Conservation (phyloP, 2,329 filamentous ascomycete species). For the Sporothrix luriei region DNA sequence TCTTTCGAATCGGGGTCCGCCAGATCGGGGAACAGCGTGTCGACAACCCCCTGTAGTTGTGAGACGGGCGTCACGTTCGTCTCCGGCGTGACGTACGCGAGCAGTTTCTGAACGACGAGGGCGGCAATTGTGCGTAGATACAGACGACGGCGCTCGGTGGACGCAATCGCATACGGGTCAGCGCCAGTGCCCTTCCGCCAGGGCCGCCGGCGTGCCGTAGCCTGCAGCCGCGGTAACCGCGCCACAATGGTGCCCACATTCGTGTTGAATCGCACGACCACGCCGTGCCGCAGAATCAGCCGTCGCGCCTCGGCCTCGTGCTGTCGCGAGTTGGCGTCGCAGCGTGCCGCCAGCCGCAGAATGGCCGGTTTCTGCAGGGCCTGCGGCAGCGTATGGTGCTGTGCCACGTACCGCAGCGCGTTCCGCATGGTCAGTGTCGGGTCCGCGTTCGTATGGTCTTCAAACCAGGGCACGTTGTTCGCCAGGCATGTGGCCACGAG, state of each 20-base stretch:
- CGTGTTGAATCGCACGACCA: slow-evolving; percentile 53
- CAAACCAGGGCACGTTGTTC: slow-evolving; percentile 72
- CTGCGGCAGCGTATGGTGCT: slow-evolving; percentile 62
- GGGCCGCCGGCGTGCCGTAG: not conserved
- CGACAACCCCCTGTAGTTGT: slow-evolving; percentile 51
- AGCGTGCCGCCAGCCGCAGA: slow-evolving; percentile 60
- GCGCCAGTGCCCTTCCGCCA: not conserved
- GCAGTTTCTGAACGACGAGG: slow-evolving; percentile 52
- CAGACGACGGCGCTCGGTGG: slow-evolving; percentile 40
- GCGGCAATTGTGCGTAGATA: slow-evolving; percentile 51
- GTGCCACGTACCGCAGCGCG: slow-evolving; percentile 68
- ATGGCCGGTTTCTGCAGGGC: slow-evolving; percentile 70
- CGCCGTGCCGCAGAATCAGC: slow-evolving; percentile 53
- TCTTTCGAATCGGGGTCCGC: slow-evolving; percentile 31
- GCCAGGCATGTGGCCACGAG: slow-evolving; percentile 74
- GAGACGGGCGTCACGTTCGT: slow-evolving; percentile 47
- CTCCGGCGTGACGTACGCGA: slow-evolving; percentile 56
- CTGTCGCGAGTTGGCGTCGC: slow-evolving; percentile 48
- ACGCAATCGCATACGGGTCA: slow-evolving; percentile 34
- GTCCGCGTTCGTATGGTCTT: slow-evolving; percentile 82
- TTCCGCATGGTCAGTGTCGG: slow-evolving; percentile 78
- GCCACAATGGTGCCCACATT: slow-evolving; percentile 54
- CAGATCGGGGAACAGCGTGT: slow-evolving; percentile 54
- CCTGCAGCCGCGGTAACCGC: slow-evolving; percentile 48
- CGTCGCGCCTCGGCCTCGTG: slow-evolving; percentile 58